phyloP scores from a whole-genome alignment of 208 protist species.

The Trypanosoma melophagium region DNA sequence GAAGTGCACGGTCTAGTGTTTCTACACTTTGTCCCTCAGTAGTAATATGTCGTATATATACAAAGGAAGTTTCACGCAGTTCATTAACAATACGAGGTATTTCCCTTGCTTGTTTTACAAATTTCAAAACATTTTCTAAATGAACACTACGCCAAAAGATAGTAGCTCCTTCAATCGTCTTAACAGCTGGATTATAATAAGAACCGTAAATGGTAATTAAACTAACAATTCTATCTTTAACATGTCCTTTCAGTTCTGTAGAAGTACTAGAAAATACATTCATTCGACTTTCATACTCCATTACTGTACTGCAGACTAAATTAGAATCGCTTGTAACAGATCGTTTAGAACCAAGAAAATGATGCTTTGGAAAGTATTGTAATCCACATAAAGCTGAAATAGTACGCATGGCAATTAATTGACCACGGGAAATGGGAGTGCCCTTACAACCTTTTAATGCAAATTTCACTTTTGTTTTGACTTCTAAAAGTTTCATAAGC shows the following conservation, averaged over 20 bases:
- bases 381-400: constrained; percentile 18
- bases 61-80: constrained; percentile 18
- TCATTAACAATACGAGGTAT: constrained; percentile 7
- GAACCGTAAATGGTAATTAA: constrained; percentile 12
- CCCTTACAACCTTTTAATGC: not conserved
- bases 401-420: constrained; percentile 28
- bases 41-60: constrained; percentile 2
- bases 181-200: constrained; percentile 17
- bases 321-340: not conserved
- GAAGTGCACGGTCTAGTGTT: constrained; percentile 6
- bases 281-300: constrained; percentile 5
- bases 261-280: not conserved
- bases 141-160: constrained; percentile 12
- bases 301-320: constrained; percentile 1
- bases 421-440: constrained; percentile 13
- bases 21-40: not conserved
- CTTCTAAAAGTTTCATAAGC: constrained; percentile 15
- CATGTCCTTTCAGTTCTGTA: constrained; percentile 5
- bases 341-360: not conserved
- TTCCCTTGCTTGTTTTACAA: not conserved
- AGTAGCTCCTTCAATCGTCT: constrained; percentile 10
- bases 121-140: constrained; percentile 6
- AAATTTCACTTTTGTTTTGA: constrained; percentile 11
- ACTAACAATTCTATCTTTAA: constrained; percentile 16
- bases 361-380: not conserved